Evolutionary conservation across 306 rosid genomes (phyloP), one percentile per base, ranked within the genome.

Genomic region (Glycine tomentella): DNA sequence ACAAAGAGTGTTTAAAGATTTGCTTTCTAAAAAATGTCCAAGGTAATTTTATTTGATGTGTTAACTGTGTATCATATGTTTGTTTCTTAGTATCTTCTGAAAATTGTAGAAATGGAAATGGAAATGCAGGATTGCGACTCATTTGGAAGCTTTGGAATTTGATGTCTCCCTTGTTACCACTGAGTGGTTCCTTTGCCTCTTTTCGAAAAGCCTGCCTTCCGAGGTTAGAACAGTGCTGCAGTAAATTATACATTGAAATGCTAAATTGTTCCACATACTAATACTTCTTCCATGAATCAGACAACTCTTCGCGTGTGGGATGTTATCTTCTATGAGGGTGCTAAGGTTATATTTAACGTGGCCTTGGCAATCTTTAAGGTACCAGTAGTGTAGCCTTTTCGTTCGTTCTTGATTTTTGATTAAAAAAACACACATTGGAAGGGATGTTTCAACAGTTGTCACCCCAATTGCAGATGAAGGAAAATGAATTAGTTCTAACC

Each of bases 91-190:
- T 44, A 59, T 84, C 53, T 71, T 83, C 76, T 83, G 66, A 87
- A 67, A 77, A 67, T 38, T 49, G 71, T 74, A 56, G 69, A 72
- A 73, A 81, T 70, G 79, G 69, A 72, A 73, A 81, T 70, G 79
- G 64, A 81, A 88, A 85, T 88, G 90, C 94, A 96, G 99, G 92
- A 84, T 93, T 45, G 93, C 97, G 5, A 33, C 81, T 59, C 98
- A 96, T 90, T 87, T 96, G 89, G 98, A 93, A 85, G 88, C 88
- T 73, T 75, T 96, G 86, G 97, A 90, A 44, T 96, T 96, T 77
- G 99, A 96, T 78, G 94, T 93, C 81, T 96, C 99, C 78, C 99
- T 96, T 84, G 98, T 96, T 70, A 92, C 98, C 80, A 93, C 99
- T 0, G 98, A 96, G 91, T 96, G 99, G 97, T 96, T 96, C 86